Percentiles rank a stretch among this genome's conserved stretches.
These are phyloP conservation scores for Coelastrella sp. DNA, from an alignment of 139 green algal species.

Conservation along the genomic window DNA sequence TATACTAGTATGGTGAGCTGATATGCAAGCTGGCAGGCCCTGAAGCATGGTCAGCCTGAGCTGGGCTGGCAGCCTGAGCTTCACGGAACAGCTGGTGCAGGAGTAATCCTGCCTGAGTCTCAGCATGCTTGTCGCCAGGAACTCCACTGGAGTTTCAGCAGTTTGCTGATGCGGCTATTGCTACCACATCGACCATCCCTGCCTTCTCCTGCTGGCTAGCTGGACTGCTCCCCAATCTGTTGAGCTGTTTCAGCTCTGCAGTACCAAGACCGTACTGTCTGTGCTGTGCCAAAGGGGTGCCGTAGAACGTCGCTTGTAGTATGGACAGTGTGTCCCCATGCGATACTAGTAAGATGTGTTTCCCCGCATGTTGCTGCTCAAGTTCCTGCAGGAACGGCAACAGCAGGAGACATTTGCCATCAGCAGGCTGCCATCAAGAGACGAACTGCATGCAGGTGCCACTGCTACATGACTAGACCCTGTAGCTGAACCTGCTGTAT, in stretches of 20 bases:
- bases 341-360: constrained; percentile 66
- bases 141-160: not conserved
- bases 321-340: constrained; percentile 79
- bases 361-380: constrained; percentile 53
- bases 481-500: too few relatives aligned
- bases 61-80: too few relatives aligned
- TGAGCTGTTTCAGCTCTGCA: constrained; percentile 54
- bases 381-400: constrained; percentile 35
- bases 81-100: too few relatives aligned
- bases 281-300: constrained; percentile 56
- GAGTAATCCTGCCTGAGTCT: too few relatives aligned
- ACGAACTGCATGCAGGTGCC: too few relatives aligned
- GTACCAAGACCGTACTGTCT: constrained; percentile 64
- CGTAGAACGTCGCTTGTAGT: constrained; percentile 53
- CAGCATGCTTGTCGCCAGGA: too few relatives aligned
- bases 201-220: not conserved
- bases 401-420: not conserved
- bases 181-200: not conserved
- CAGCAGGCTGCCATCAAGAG: too few relatives aligned
- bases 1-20: too few relatives aligned
- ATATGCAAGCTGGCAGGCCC: too few relatives aligned
- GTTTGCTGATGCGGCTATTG: not conserved
- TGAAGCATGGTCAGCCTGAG: too few relatives aligned
- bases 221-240: not conserved
- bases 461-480: too few relatives aligned